A percentile compares a stretch with the other conserved stretches of the same genome.
phyloP scores from a whole-genome alignment of 1,284 basidiomycete species.

The Cryptococcus sp. region DNA sequence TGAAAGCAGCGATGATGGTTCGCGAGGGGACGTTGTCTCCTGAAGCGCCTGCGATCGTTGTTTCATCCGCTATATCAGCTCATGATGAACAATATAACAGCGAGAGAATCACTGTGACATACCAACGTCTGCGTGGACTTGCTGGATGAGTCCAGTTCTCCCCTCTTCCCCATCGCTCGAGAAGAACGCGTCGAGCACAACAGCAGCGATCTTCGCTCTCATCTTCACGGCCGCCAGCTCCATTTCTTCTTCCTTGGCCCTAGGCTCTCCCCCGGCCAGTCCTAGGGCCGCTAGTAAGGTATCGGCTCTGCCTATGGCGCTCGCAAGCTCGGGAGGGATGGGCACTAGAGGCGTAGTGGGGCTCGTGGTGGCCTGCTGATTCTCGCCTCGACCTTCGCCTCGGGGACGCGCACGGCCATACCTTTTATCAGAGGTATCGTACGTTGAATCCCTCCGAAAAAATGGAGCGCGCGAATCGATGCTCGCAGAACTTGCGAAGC shows the following conservation, averaged over 20 bases:
- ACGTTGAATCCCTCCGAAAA: background rate
- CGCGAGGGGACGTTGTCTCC: background rate
- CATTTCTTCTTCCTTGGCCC: too few relatives aligned
- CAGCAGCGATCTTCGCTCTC: background rate
- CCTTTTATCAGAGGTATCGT: constrained; percentile 3
- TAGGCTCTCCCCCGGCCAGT: too few relatives aligned
- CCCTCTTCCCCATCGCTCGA: background rate
- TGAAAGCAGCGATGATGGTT: background rate
- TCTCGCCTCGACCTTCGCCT: background rate
- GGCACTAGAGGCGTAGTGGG: background rate
- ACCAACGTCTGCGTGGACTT: background rate
- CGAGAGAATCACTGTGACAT: background rate
- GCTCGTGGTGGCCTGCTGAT: background rate
- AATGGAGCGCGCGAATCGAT: background rate
- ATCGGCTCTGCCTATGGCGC: background rate
- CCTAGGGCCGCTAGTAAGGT: too few relatives aligned
- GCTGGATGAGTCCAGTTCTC: background rate
- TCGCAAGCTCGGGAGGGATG: background rate
- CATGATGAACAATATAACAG: too few relatives aligned
- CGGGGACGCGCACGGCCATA: background rate
- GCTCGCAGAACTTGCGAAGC: background rate
- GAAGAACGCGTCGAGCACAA: background rate
- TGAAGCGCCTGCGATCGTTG: background rate
- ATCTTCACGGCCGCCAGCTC: too few relatives aligned
- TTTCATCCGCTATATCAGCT: too few relatives aligned